Percentiles rank a stretch among this genome's conserved stretches.
Evolutionary conservation across 192 early-diverging fungal genomes (phyloP).

Genomic region (Linnemannia schmuckeri): DNA sequence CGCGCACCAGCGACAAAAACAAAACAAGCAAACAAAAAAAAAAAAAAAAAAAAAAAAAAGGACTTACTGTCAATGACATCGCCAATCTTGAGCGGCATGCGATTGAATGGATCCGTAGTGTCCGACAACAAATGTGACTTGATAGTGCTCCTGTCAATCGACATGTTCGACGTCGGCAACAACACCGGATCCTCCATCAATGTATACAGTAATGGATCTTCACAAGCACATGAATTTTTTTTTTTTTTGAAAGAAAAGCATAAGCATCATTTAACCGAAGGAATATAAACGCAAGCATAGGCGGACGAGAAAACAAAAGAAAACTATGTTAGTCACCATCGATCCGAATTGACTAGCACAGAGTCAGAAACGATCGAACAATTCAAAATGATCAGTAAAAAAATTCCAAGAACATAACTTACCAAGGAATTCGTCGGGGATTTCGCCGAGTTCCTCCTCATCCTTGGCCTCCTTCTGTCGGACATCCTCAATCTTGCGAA

Average conservation of each 20-base stretch:
- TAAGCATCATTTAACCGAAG: background rate
- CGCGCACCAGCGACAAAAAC: too few species aligned
- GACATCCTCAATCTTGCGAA: conserved; percentile 78
- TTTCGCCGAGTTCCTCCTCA: conserved; percentile 84
- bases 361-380: background rate
- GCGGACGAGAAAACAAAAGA: too few species aligned
- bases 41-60: background rate
- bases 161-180: conserved; percentile 83
- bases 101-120: conserved; percentile 94
- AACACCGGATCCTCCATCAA: conserved; percentile 96
- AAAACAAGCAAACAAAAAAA: background rate
- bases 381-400: background rate
- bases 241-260: conserved; percentile 2
- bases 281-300: background rate
- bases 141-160: conserved; percentile 92
- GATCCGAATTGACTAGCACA: background rate
- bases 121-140: conserved; percentile 90
- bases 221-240: background rate
- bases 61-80: conserved; percentile 85
- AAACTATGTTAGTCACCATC: background rate
- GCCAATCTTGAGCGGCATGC: conserved; percentile 87
- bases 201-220: conserved; percentile 86
- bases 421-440: conserved; percentile 94
- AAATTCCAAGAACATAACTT: conserved; percentile 7
- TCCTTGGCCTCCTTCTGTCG: conserved; percentile 71